These are phyloP conservation scores for Herpetospermum pedunculosum DNA, from an alignment of 306 rosid species.

Conservation along the genomic window DNA sequence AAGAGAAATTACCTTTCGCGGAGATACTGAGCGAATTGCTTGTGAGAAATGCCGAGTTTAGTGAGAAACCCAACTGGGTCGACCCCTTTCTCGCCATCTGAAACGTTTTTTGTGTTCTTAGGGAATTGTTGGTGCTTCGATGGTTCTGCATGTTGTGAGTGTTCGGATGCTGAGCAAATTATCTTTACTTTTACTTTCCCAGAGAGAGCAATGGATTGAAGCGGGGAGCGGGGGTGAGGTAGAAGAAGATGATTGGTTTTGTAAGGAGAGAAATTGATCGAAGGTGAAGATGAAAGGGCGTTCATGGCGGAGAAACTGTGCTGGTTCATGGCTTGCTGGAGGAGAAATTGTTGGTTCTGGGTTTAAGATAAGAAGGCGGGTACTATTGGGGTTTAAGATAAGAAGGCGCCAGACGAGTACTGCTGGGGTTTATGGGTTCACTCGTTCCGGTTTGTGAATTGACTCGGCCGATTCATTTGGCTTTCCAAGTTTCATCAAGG, in stretches of 20 bases:
- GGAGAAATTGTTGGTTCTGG: background rate
- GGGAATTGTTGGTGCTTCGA: conserved; percentile 10
- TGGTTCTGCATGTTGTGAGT: conserved; percentile 25
- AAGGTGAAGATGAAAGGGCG: conserved; percentile 26
- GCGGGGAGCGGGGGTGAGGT: conserved; percentile 22
- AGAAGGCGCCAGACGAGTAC: background rate
- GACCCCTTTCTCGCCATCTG: conserved; percentile 46
- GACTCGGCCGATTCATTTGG: background rate
- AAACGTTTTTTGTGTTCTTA: conserved; percentile 16
- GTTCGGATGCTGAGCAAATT: conserved; percentile 58
- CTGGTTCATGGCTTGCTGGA: background rate
- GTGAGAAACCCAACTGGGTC: conserved; percentile 83
- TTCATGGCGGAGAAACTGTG: conserved; percentile 22
- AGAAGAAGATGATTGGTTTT: conserved; percentile 19
- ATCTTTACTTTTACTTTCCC: conserved; percentile 19
- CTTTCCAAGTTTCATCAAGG: no score
- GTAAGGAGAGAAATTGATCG: conserved; percentile 25
- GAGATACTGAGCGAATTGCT: conserved; percentile 68
- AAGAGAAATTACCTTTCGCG: conserved; percentile 60
- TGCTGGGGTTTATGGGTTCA: conserved; percentile 1
- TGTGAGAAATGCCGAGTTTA: conserved; percentile 67
- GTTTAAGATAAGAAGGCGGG: conserved; percentile 20
- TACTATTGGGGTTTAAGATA: background rate
- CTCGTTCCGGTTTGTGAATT: no score
- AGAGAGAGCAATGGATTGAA: conserved; percentile 30